A percentile compares a stretch with the other conserved stretches of the same genome.
phyloP scores from a whole-genome alignment of 371 early-diverging fungal species.

The Rhizopus stolonifer region DNA sequence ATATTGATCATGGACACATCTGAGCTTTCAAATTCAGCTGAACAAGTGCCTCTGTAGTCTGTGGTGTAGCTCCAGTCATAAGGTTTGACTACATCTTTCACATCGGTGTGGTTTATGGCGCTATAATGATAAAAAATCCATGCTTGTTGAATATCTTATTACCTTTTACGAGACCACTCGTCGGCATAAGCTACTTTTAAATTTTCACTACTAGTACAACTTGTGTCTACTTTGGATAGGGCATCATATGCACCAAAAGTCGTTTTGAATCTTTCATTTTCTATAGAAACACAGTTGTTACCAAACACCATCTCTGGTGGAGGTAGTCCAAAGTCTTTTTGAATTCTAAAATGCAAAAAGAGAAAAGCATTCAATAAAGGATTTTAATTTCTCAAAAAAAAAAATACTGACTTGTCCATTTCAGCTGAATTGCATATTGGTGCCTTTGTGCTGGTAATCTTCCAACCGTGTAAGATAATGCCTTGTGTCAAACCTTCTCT shows the following conservation, averaged over 20 bases:
- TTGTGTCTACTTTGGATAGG: constrained; percentile 67
- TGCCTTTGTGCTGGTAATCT: constrained; percentile 62
- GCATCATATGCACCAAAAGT: constrained; percentile 76
- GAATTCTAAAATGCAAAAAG: constrained; percentile 33
- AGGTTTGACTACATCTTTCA: constrained; percentile 81
- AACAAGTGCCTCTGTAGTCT: constrained; percentile 67
- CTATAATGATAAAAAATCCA: constrained; percentile 12
- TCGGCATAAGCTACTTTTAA: constrained; percentile 84
- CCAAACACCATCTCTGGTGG: constrained; percentile 97
- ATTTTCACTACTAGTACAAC: constrained; percentile 56
- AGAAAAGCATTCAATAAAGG: not conserved
- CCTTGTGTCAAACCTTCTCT: constrained; percentile 46
- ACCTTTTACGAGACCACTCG: constrained; percentile 83
- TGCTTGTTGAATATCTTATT: constrained; percentile 5
- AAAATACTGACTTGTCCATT: constrained; percentile 58
- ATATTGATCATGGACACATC: constrained; percentile 64
- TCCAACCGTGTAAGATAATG: constrained; percentile 63
- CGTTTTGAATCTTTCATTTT: constrained; percentile 44
- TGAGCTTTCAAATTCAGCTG: constrained; percentile 15
- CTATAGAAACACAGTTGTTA: constrained; percentile 64
- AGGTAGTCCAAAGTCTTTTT: constrained; percentile 68
- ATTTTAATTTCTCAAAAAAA: not conserved
- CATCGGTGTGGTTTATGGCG: constrained; percentile 63
- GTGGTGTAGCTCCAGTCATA: constrained; percentile 96
- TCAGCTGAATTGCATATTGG: constrained; percentile 73